phyloP scores from a whole-genome alignment of 352 stramenopile species.

The Paralagenidium karlingii region DNA sequence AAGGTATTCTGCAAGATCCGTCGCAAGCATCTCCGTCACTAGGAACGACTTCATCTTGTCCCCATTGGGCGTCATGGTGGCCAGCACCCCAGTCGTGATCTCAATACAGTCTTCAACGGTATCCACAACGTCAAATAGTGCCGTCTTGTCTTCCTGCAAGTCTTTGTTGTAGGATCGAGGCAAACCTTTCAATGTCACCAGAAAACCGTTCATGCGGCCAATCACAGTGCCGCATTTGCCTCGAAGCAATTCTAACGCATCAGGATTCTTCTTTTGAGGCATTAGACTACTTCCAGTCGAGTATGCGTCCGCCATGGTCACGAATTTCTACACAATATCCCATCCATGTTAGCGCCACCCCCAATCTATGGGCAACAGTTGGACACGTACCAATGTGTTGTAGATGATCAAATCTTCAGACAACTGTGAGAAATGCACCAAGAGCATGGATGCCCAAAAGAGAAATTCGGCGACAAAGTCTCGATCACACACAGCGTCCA shows the following conservation, averaged over 20 bases:
- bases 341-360: not conserved
- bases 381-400: constrained; percentile 65
- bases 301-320: constrained; percentile 97
- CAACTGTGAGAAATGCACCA: constrained; percentile 95
- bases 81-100: constrained; percentile 94
- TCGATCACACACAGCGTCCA: constrained; percentile 97
- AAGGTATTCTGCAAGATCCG: constrained; percentile 98
- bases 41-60: constrained; percentile 92
- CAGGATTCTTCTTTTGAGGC: constrained; percentile 99
- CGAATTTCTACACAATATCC: constrained; percentile 46
- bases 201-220: constrained; percentile 90
- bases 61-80: constrained; percentile 91
- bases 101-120: constrained; percentile 95
- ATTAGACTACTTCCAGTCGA: constrained; percentile 97
- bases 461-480: constrained; percentile 99
- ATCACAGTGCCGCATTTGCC: constrained; percentile 95
- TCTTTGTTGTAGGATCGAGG: constrained; percentile 99
- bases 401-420: constrained; percentile 99
- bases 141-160: constrained; percentile 98
- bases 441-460: constrained; percentile 94
- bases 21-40: constrained; percentile 98
- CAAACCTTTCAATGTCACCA: constrained; percentile 94
- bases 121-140: constrained; percentile 95
- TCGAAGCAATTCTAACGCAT: constrained; percentile 96
- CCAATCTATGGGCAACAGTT: not conserved